Evolutionary conservation across 768 basidiomycete genomes (phyloP).

Genomic region (Tricholoma saponaceum): DNA sequence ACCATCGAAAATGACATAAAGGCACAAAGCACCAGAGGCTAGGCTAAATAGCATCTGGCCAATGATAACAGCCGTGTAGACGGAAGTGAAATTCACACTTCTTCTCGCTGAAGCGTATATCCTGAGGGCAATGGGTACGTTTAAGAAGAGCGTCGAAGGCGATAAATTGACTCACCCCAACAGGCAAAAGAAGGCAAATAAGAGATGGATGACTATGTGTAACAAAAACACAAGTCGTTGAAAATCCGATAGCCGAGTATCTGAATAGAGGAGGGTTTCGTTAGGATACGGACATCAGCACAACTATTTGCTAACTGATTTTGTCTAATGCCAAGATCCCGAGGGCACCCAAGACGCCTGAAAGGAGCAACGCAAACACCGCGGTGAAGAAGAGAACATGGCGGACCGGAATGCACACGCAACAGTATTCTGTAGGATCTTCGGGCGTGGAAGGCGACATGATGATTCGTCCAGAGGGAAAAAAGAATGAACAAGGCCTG

Average conservation of each 20-base stretch:
- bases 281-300: neutral
- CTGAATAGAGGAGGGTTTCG: neutral
- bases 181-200: constrained; percentile 12
- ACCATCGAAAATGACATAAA: constrained; percentile 23
- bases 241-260: constrained; percentile 13
- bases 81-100: constrained; percentile 6
- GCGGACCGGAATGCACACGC: constrained; percentile 4
- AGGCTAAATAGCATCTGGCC: constrained; percentile 26
- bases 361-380: constrained; percentile 7
- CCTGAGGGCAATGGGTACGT: constrained; percentile 3
- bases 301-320: constrained; percentile 2
- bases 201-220: constrained; percentile 14
- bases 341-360: constrained; percentile 7
- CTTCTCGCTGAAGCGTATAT: constrained; percentile 14
- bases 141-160: neutral
- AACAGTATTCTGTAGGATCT: constrained; percentile 8
- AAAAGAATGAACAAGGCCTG: constrained; percentile 15
- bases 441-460: neutral
- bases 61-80: constrained; percentile 18
- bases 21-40: constrained; percentile 22
- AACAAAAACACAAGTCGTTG: constrained; percentile 16
- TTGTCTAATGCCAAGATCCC: constrained; percentile 7
- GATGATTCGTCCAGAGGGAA: constrained; percentile 1
- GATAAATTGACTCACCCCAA: constrained; percentile 14
- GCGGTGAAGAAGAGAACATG: constrained; percentile 2